Percentiles rank a stretch among this genome's conserved stretches.
Conservation (phyloP, 2,329 filamentous ascomycete genomes). For the Dactylonectria macrodidyma region DNA sequence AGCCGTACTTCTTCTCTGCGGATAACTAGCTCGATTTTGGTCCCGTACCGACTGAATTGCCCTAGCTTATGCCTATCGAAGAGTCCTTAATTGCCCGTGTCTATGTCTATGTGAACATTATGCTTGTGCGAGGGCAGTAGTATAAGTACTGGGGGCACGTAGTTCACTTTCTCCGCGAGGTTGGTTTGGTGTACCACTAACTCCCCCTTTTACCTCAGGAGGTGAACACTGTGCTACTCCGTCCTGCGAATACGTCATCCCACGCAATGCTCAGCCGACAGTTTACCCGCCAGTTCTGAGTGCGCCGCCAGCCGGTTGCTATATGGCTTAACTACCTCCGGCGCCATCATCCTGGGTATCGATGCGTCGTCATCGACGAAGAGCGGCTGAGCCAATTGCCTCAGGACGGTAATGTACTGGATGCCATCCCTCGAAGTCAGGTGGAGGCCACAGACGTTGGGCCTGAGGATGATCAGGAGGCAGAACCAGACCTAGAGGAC, state of each 20-base stretch:
- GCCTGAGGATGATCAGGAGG: neutral
- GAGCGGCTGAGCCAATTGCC: too few species aligned
- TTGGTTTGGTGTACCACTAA: neutral
- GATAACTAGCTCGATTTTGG: too few species aligned
- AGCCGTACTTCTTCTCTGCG: too few species aligned
- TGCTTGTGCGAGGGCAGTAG: too few species aligned
- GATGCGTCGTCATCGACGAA: too few species aligned
- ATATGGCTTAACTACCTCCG: neutral
- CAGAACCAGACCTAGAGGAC: neutral
- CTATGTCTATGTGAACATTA: too few species aligned
- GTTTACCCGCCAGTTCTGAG: neutral
- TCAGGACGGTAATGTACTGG: neutral
- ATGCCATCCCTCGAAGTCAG: neutral
- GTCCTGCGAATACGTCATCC: too few species aligned
- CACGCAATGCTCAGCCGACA: neutral
- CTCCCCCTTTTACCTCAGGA: neutral
- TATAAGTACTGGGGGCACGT: neutral
- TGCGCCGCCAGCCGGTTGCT: neutral
- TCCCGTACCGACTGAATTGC: too few species aligned
- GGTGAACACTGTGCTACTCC: too few species aligned
- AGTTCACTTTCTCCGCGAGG: neutral
- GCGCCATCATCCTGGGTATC: too few species aligned
- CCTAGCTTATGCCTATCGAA: neutral
- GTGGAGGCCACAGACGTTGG: neutral
- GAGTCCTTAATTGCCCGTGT: neutral